A percentile compares a stretch with the other conserved stretches of the same genome.
These are phyloP conservation scores for Rhodotorula diobovata DNA, from an alignment of 768 basidiomycete species.

Conservation along the genomic window DNA sequence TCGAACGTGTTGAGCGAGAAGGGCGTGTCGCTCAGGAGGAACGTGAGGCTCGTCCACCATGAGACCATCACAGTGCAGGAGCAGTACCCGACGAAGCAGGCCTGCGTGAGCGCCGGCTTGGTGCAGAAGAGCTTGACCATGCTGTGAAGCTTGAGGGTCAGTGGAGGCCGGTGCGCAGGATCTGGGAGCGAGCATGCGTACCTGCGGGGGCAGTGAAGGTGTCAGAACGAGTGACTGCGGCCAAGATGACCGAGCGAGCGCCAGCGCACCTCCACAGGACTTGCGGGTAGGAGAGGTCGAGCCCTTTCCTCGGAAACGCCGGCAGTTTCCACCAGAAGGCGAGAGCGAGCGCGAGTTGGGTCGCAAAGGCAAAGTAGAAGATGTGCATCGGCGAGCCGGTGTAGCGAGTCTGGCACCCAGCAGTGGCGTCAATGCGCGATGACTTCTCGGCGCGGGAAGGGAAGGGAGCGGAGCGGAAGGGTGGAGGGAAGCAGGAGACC, in stretches of 20 bases:
- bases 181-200: too few relatives aligned
- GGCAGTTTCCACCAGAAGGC: conserved; percentile 51
- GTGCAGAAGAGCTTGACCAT: conserved; percentile 74
- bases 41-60: conserved; percentile 53
- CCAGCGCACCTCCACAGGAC: conserved; percentile 37
- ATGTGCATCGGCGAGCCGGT: conserved; percentile 17
- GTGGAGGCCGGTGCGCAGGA: too few relatives aligned
- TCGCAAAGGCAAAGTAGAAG: conserved; percentile 1
- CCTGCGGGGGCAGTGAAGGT: too few relatives aligned
- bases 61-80: conserved; percentile 36
- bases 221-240: too few relatives aligned
- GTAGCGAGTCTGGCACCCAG: conserved; percentile 12
- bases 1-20: conserved; percentile 49
- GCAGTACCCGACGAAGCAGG: conserved; percentile 44
- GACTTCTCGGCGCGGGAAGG: neutral
- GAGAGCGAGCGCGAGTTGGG: conserved; percentile 40
- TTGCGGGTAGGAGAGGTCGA: conserved; percentile 48
- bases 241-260: too few relatives aligned
- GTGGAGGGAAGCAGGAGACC: neutral
- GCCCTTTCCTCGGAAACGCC: conserved; percentile 50
- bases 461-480: neutral
- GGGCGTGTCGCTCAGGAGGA: conserved; percentile 52
- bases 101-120: conserved; percentile 72
- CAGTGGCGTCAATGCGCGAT: too few relatives aligned
- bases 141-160: conserved; percentile 45